A percentile compares a stretch with the other conserved stretches of the same genome.
Evolutionary conservation across 495 filamentous ascomycete species (phyloP).

Genomic region (Annulohypoxylon moriforme): DNA sequence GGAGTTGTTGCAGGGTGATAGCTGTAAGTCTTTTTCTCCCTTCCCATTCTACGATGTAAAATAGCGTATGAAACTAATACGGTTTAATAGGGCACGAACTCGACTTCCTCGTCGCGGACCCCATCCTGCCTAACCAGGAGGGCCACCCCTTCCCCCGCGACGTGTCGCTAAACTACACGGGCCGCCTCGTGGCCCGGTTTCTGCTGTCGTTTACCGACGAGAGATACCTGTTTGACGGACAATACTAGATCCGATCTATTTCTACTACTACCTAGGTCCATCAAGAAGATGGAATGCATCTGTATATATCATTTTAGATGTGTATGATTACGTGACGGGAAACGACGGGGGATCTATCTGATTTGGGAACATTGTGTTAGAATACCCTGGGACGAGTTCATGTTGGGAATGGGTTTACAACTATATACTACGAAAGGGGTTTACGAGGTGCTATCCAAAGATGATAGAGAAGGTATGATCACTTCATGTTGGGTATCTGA

Average conservation of each 20-base stretch:
- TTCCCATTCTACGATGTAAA: background rate
- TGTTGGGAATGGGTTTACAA: slow-evolving; percentile 1
- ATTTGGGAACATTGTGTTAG: slow-evolving; percentile 6
- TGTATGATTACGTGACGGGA: slow-evolving; percentile 16
- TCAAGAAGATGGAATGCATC: background rate
- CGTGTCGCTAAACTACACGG: slow-evolving; percentile 61
- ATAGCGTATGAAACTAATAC: slow-evolving; percentile 27
- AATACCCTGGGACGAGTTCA: slow-evolving; percentile 34
- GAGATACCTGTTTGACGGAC: slow-evolving; percentile 49
- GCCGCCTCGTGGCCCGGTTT: slow-evolving; percentile 61
- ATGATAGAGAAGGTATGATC: background rate
- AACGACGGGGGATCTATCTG: too few species aligned
- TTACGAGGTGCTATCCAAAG: slow-evolving; percentile 5
- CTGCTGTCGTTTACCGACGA: slow-evolving; percentile 62
- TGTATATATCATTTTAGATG: slow-evolving; percentile 10
- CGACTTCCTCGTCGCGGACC: slow-evolving; percentile 58
- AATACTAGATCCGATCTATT: slow-evolving; percentile 28
- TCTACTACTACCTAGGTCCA: background rate
- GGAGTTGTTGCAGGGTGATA: slow-evolving; percentile 53
- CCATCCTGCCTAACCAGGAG: slow-evolving; percentile 57
- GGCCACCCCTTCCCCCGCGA: slow-evolving; percentile 56
- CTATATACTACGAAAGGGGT: background rate
- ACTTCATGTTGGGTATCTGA: background rate
- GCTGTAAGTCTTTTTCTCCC: slow-evolving; percentile 48
- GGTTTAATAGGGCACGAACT: slow-evolving; percentile 55